Conservation (phyloP, 192 early-diverging fungal species). For the Phycomyces nitens region DNA sequence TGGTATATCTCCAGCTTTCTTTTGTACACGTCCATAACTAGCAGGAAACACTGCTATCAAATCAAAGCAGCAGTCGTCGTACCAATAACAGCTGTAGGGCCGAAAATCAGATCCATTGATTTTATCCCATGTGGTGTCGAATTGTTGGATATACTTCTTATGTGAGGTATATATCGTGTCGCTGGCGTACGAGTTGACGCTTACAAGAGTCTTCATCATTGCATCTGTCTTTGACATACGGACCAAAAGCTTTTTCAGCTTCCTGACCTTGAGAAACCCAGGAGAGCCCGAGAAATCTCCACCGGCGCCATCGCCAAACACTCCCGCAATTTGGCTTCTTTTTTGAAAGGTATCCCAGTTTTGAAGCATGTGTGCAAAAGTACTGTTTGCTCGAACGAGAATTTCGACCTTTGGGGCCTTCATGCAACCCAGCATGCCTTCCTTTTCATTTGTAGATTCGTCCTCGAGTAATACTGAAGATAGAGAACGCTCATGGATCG, state of each 20-base stretch:
- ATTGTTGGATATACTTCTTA: slow-evolving; percentile 7
- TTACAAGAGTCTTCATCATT: slow-evolving; percentile 32
- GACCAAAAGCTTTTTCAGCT: slow-evolving; percentile 44
- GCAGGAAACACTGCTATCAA: slow-evolving; percentile 22
- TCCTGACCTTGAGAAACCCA: slow-evolving; percentile 50
- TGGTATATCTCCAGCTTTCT: not conserved
- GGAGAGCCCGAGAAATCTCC: slow-evolving; percentile 29
- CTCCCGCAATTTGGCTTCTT: slow-evolving; percentile 40
- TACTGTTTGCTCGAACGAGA: slow-evolving; percentile 43
- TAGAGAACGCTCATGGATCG: not conserved
- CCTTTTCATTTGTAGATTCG: not conserved
- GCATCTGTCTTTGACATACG: slow-evolving; percentile 46
- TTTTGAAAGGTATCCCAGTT: slow-evolving; percentile 38
- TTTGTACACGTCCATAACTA: not conserved
- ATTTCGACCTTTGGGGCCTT: slow-evolving; percentile 48
- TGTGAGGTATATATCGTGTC: not conserved
- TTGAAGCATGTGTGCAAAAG: slow-evolving; percentile 40
- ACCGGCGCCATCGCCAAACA: slow-evolving; percentile 19
- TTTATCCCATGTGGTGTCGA: slow-evolving; percentile 31
- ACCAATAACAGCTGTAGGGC: slow-evolving; percentile 43
- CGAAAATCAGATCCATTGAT: slow-evolving; percentile 17
- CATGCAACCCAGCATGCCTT: slow-evolving; percentile 33
- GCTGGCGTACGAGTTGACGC: slow-evolving; percentile 2
- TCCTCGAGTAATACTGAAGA: not conserved
- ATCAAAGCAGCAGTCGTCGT: slow-evolving; percentile 45